phyloP scores from a whole-genome alignment of 257 asterid species.

The Verbascum thapsus region DNA sequence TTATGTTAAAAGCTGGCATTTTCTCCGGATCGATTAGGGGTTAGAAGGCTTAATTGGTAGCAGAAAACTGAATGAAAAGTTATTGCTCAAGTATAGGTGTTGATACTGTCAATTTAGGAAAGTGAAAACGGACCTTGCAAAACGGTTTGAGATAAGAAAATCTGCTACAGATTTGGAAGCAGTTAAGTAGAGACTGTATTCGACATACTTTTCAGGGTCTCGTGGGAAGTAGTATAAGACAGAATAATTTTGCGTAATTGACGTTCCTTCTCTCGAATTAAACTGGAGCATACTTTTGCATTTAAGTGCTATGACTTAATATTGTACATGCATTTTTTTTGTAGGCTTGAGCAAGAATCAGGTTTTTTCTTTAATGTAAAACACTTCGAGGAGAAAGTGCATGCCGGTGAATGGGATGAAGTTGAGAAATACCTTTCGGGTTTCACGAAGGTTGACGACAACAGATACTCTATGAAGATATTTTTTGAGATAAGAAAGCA shows the following conservation, averaged over 20 bases:
- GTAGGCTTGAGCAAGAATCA: conserved; percentile 96
- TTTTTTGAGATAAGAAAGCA: conserved; percentile 95
- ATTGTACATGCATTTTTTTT: conserved; percentile 18
- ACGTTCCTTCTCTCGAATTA: conserved; percentile 1
- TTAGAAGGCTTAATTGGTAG: conserved; percentile 12
- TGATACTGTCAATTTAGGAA: neutral
- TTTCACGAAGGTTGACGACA: conserved; percentile 92
- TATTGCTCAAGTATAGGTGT: neutral
- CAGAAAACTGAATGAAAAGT: conserved; percentile 10
- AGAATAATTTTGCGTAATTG: neutral
- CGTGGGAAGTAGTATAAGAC: neutral
- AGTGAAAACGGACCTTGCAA: neutral
- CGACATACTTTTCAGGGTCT: conserved; percentile 3
- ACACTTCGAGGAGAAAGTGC: conserved; percentile 94
- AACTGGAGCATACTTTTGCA: conserved; percentile 9
- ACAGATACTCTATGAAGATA: conserved; percentile 95
- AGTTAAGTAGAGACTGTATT: conserved; percentile 4
- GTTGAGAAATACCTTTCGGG: conserved; percentile 97
- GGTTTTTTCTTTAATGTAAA: conserved; percentile 95
- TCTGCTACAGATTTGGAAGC: too few relatives aligned
- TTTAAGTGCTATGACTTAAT: neutral
- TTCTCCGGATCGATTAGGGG: conserved; percentile 17
- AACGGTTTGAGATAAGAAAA: conserved; percentile 1
- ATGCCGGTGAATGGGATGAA: conserved; percentile 97
- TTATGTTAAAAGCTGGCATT: neutral